A percentile compares a stretch with the other conserved stretches of the same genome.
Conservation (phyloP, 176 grass and related monocot genomes). For the Musa schizocarpa region DNA sequence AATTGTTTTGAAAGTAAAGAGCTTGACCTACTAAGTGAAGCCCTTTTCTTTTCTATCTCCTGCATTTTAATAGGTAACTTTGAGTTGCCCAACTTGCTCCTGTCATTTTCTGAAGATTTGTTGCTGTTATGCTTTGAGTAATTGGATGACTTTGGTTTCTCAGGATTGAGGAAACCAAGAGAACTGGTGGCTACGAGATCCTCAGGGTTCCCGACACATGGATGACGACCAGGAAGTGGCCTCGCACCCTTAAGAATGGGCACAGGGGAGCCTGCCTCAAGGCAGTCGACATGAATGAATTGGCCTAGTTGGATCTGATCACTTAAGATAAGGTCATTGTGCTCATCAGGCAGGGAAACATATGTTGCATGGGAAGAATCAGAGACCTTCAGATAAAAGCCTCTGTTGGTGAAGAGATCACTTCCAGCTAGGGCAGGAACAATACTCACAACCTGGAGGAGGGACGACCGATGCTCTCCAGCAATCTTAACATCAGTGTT, state of each 20-base stretch:
- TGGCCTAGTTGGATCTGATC: conserved; percentile 17
- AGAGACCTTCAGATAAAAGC: conserved; percentile 22
- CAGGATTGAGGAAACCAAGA: conserved; percentile 27
- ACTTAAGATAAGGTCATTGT: conserved; percentile 15
- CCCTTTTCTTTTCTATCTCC: conserved; percentile 43
- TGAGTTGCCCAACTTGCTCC: conserved; percentile 42
- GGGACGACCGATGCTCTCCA: conserved; percentile 9
- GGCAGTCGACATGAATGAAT: conserved; percentile 22
- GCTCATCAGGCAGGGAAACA: conserved; percentile 20
- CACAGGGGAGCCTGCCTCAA: conserved; percentile 15
- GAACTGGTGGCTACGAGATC: conserved; percentile 49
- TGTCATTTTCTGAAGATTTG: conserved; percentile 49
- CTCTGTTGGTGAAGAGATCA: conserved; percentile 18
- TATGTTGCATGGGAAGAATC: conserved; percentile 24
- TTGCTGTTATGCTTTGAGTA: conserved; percentile 32
- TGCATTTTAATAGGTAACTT: conserved; percentile 45
- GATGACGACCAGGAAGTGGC: conserved; percentile 16
- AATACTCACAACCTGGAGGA: conserved; percentile 17
- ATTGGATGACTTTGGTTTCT: conserved; percentile 33
- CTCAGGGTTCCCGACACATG: conserved; percentile 12
- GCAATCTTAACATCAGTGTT: conserved; percentile 13
- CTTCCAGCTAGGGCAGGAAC: conserved; percentile 17
- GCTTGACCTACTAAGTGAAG: conserved; percentile 37
- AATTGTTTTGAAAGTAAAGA: conserved; percentile 36
- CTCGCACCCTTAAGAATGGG: conserved; percentile 14